These are phyloP conservation scores for Schizophyllum amplum DNA, from an alignment of 1,284 basidiomycete genomes.

Conservation along the genomic window DNA sequence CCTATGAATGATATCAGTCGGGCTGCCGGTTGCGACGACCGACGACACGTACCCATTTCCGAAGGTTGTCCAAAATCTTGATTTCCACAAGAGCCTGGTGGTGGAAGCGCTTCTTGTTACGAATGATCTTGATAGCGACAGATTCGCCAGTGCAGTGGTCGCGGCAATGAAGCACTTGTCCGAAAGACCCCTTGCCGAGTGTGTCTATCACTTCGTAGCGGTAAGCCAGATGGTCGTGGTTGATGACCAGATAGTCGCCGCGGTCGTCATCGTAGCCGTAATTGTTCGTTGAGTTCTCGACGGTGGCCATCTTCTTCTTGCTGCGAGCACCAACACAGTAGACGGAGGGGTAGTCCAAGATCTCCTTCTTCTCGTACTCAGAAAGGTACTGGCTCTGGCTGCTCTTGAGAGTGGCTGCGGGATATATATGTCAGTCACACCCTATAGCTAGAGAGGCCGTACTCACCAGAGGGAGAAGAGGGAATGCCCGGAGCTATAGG, in stretches of 20 bases:
- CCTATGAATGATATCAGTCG: slow-evolving; percentile 39
- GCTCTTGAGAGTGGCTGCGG: slow-evolving; percentile 53
- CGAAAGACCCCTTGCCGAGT: slow-evolving; percentile 97
- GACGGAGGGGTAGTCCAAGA: slow-evolving; percentile 80
- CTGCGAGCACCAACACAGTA: slow-evolving; percentile 80
- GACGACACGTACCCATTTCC: slow-evolving; percentile 79
- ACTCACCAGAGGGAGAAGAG: slow-evolving; percentile 65
- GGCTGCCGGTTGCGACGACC: background rate
- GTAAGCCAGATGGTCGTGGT: slow-evolving; percentile 90
- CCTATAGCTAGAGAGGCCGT: slow-evolving; percentile 4
- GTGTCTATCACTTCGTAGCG: slow-evolving; percentile 92
- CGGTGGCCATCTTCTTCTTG: slow-evolving; percentile 73
- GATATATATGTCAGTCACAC: slow-evolving; percentile 6
- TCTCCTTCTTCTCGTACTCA: slow-evolving; percentile 86
- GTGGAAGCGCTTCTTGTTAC: slow-evolving; percentile 99
- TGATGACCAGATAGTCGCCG: slow-evolving; percentile 91
- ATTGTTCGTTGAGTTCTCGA: slow-evolving; percentile 78
- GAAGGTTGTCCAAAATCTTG: slow-evolving; percentile 93
- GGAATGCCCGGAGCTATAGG: slow-evolving; percentile 68
- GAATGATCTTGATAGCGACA: slow-evolving; percentile 98
- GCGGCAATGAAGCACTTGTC: slow-evolving; percentile 93
- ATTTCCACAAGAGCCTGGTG: slow-evolving; percentile 98
- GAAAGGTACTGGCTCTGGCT: slow-evolving; percentile 61
- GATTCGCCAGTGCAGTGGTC: slow-evolving; percentile 96
- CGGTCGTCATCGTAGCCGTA: slow-evolving; percentile 97